Conservation (phyloP, 2,329 filamentous ascomycete species). For the Trichophyton schoenleinii region DNA sequence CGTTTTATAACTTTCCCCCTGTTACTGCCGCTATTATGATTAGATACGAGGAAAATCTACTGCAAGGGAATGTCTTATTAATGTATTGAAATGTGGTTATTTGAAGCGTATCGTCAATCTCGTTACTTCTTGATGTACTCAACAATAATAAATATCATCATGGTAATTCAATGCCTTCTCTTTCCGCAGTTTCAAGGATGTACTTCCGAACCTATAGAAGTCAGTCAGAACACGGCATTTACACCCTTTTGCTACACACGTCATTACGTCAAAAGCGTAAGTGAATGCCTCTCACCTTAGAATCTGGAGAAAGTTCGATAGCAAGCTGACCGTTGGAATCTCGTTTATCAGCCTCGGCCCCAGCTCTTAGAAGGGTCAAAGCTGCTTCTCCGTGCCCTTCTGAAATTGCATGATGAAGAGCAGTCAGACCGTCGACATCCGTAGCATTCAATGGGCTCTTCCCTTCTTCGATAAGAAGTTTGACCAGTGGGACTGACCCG, state of each 20-base stretch:
- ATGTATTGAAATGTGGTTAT: neutral
- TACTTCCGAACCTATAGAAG: conserved; percentile 54
- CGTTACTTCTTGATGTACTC: neutral
- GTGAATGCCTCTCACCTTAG: conserved; percentile 47
- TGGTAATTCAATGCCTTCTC: conserved; percentile 64
- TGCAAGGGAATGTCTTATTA: neutral
- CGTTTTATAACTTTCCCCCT: neutral
- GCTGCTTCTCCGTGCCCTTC: conserved; percentile 65
- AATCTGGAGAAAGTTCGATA: conserved; percentile 74
- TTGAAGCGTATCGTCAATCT: neutral
- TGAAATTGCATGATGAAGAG: conserved; percentile 62
- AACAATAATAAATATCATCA: neutral
- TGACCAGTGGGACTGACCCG: conserved; percentile 78
- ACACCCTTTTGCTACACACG: neutral
- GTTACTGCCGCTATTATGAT: neutral
- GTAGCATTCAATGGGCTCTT: conserved; percentile 71
- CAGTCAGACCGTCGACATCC: conserved; percentile 71
- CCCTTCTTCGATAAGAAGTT: conserved; percentile 59
- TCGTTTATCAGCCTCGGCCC: conserved; percentile 68
- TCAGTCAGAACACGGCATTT: neutral
- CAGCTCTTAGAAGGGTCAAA: conserved; percentile 66
- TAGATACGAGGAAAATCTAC: neutral
- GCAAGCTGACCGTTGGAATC: conserved; percentile 59
- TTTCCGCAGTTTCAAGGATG: conserved; percentile 64
- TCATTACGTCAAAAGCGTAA: neutral